Conservation (phyloP, 2,329 filamentous ascomycete genomes). For the Penicillium sp. region DNA sequence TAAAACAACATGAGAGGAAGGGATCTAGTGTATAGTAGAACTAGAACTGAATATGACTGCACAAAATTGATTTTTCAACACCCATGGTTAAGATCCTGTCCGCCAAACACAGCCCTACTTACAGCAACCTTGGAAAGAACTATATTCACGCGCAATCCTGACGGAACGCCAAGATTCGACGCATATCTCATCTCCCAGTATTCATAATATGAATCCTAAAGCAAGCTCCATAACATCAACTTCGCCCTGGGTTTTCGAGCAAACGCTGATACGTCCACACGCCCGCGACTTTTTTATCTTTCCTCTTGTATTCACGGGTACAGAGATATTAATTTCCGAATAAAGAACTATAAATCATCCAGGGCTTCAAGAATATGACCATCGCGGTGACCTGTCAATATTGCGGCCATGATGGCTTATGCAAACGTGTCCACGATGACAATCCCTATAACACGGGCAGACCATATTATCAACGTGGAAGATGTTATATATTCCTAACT, state of each 20-base stretch:
- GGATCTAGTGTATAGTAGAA: not conserved
- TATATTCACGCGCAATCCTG: not conserved
- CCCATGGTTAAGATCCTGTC: not conserved
- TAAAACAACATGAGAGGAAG: not conserved
- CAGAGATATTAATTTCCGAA: too few relatives aligned
- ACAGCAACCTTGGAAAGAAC: too few relatives aligned
- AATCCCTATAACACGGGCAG: slow-evolving; percentile 6
- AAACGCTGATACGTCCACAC: not conserved
- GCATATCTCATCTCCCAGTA: not conserved
- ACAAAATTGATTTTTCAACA: not conserved
- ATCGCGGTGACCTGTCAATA: not conserved
- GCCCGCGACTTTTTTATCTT: not conserved
- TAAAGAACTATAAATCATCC: not conserved
- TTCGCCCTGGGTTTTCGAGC: not conserved
- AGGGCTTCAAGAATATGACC: not conserved
- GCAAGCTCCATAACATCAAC: not conserved
- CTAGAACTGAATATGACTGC: not conserved
- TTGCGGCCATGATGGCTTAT: not conserved
- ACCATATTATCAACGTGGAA: slow-evolving; percentile 8
- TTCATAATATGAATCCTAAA: not conserved
- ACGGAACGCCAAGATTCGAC: not conserved
- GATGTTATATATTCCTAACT: slow-evolving; percentile 7
- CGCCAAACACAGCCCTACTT: too few relatives aligned
- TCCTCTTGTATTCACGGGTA: too few relatives aligned
- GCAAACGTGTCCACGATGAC: not conserved